Conservation (phyloP, 2,329 filamentous ascomycete species). For the Cadophora sp. region DNA sequence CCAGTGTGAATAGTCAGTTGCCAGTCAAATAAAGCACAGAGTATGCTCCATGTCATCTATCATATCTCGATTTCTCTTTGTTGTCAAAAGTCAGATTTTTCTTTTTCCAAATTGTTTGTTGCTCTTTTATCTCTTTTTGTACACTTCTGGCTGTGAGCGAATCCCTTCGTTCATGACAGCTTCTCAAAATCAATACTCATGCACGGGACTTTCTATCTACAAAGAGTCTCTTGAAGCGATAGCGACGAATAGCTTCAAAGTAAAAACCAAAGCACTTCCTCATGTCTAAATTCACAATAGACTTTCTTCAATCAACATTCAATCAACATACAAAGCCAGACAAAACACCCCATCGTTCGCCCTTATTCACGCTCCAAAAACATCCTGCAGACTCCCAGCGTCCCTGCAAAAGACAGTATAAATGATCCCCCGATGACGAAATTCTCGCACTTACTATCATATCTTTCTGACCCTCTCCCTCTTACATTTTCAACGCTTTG, state of each 20-base stretch:
- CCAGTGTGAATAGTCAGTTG: too few relatives aligned
- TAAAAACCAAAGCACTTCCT: background rate
- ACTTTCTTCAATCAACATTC: too few relatives aligned
- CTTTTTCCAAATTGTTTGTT: background rate
- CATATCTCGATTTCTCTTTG: background rate
- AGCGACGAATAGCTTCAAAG: background rate
- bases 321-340: slow-evolving; percentile 30
- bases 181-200: too few relatives aligned
- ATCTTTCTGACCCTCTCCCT: background rate
- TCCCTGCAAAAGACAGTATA: slow-evolving; percentile 4
- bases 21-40: background rate
- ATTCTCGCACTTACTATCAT: slow-evolving; percentile 3
- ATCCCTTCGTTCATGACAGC: background rate
- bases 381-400: slow-evolving; percentile 31
- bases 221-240: background rate
- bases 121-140: background rate
- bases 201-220: background rate
- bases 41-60: background rate
- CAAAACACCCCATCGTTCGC: slow-evolving; percentile 11
- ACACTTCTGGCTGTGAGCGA: background rate
- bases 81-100: background rate
- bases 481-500: background rate
- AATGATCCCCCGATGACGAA: background rate
- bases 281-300: background rate
- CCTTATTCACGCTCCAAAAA: slow-evolving; percentile 10